Evolutionary conservation across 768 basidiomycete species (phyloP), one percentile per base, ranked within the genome.

Genomic region (Guyanaporus albipodus): DNA sequence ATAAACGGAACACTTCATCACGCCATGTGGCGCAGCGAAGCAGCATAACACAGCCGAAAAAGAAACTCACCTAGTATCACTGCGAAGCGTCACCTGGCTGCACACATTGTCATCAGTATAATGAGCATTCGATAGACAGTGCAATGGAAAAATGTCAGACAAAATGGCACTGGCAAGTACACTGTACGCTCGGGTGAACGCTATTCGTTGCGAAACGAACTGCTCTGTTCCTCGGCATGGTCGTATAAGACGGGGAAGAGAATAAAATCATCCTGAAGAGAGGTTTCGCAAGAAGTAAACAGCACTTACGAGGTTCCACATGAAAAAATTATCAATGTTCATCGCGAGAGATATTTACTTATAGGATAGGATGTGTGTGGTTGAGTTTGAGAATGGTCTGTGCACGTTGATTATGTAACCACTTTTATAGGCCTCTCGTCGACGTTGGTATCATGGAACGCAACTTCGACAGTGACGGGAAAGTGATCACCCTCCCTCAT

Each of bases 161-260:
- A 63, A 83, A 87, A 82, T 76, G 84, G 83, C 83, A 84, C 85
- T 87, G 85, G 86, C 85, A 86, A 87, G 85, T 84, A 78, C 83
- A 77, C 82, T 84, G 62, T 73, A 76, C 76, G 69, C 68, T 70
- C 74, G 70, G 68, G 48, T 77, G 69, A 72, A 69, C 74, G 76
- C 79, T 70, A 77, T 82, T 73, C 73, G 82, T 82, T 82, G 82
- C 80, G 80, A 84, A n/a, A 85, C 80, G 76, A 74, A 83, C 80
- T 62, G 58, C 83, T 85, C 84, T 87, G 67, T 78, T 73, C 65
- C 85, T 87, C 85, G 80, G 73, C 87, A 88, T 82, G 78, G 87
- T 87, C 86, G 85, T 83, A 62, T 87, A 87, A 70, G 85, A 83
- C 85, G 85, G 85, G 85, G 85, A 87, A 88, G 85, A 87, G 86